These are phyloP conservation scores for Coprinopsis cinerea DNA, from an alignment of 768 basidiomycete genomes.

Conservation along the genomic window DNA sequence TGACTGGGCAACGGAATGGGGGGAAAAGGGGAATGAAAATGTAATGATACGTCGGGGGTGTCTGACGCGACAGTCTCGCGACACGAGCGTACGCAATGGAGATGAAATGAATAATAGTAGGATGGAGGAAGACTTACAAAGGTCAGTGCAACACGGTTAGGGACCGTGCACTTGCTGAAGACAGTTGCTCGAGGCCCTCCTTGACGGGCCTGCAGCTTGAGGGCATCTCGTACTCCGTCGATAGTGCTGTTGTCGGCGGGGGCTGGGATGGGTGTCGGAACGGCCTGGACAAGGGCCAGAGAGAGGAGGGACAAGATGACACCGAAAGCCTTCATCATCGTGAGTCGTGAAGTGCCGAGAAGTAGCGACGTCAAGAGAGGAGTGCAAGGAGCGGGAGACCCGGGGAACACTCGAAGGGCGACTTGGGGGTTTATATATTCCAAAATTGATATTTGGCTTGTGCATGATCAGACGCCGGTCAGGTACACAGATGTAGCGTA, in stretches of 20 bases:
- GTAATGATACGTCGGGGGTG: neutral
- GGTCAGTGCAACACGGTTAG: conserved; percentile 6
- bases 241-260: neutral
- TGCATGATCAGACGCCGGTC: too few relatives aligned
- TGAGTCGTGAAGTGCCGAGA: too few relatives aligned
- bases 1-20: neutral
- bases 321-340: neutral
- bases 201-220: neutral
- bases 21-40: neutral
- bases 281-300: conserved; percentile 1
- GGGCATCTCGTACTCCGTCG: neutral
- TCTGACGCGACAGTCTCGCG: neutral
- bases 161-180: conserved; percentile 3
- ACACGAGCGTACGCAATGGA: neutral
- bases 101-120: neutral
- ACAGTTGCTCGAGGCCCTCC: neutral
- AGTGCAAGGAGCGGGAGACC: too few relatives aligned
- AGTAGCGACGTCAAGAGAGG: too few relatives aligned
- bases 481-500: too few relatives aligned
- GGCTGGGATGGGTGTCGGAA: neutral
- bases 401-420: too few relatives aligned
- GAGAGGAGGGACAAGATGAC: neutral
- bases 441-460: too few relatives aligned
- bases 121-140: conserved; percentile 2
- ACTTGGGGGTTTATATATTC: too few relatives aligned